A percentile compares a stretch with the other conserved stretches of the same genome.
phyloP scores from a whole-genome alignment of 2,329 filamentous ascomycete species.

The Pleoardoris graminearum region DNA sequence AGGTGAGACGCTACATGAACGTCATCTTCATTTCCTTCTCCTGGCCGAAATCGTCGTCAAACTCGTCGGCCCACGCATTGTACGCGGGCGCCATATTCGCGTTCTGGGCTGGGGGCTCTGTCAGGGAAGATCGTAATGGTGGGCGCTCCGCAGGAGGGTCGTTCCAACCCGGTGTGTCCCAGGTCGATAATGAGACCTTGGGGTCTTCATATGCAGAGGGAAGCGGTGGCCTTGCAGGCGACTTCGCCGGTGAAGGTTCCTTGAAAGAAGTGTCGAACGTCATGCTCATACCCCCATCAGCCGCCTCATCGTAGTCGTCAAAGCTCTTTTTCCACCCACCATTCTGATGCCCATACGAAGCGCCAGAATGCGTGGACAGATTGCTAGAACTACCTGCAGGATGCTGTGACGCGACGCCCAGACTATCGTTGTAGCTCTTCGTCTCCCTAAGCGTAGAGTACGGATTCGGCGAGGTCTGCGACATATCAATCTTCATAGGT shows the following conservation, averaged over 20 bases:
- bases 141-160: constrained; percentile 31
- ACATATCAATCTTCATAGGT: constrained; percentile 74
- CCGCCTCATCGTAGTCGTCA: constrained; percentile 44
- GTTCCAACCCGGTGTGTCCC: constrained; percentile 19
- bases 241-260: constrained; percentile 20
- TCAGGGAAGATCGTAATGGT: constrained; percentile 32
- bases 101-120: constrained; percentile 28
- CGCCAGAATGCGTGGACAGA: constrained; percentile 22
- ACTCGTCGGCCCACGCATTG: constrained; percentile 55
- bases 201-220: constrained; percentile 15
- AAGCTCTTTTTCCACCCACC: constrained; percentile 21
- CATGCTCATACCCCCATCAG: constrained; percentile 46
- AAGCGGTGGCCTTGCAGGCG: constrained; percentile 15
- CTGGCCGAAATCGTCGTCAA: constrained; percentile 51
- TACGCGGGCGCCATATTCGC: constrained; percentile 33
- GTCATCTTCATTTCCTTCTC: constrained; percentile 55
- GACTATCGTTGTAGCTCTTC: constrained; percentile 48
- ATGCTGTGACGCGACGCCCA: constrained; percentile 19
- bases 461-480: constrained; percentile 21
- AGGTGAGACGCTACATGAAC: constrained; percentile 41
- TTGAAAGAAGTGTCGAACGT: constrained; percentile 49
- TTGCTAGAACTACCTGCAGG: constrained; percentile 23
- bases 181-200: constrained; percentile 16
- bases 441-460: constrained; percentile 43
- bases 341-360: constrained; percentile 16